Evolutionary conservation across 306 rosid species (phyloP), one percentile per base, ranked within the genome.

Genomic region (Ammopiptanthus mongolicus): DNA sequence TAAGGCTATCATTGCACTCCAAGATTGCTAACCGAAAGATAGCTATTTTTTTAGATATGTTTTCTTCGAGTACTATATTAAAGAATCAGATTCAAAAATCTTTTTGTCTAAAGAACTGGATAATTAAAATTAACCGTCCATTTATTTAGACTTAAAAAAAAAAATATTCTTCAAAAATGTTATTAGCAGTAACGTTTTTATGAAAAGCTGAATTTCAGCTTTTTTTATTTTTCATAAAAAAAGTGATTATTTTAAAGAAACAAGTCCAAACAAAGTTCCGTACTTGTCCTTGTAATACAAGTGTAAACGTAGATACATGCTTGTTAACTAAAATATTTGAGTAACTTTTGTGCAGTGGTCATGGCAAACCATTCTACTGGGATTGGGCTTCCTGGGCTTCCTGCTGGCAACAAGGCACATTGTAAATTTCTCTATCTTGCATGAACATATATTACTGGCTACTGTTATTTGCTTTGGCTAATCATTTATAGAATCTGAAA

Each of bases 331-430:
- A 78, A 47, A 31, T 65, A 34, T 64, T 33, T 79, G 64, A 29
- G 13, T 25, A 55, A 34, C 29, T 73, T 81, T 73, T 81, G 70
- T 86, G 89, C 98, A 96, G 98, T 96, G 99, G 98, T 90, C 96
- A 57, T 89, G 97, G 97, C 91, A 89, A 86, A 89, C 99, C 19
- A 80, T 96, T 71, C 51, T 89, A 46, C 76, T 96, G 83, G 99
- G 97, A 66, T 36, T 81, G 7, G 7, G 91, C 80, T 92, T 96
- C 87, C 74, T 96, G 28, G 55, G 78, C 59, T 87, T 92, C 67
- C 80, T 96, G 25, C 84, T 92, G 83, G 62, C 71, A 69, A 84
- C 99, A 50, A 90, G 96, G 51, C 90, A 92, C 72, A 85, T 96
- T 58, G 98, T 96, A 86, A 92, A 88, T 74, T 33, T 59, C 60